These are phyloP conservation scores for Aspergillus steynii DNA, from an alignment of 495 filamentous ascomycete species.

Conservation along the genomic window DNA sequence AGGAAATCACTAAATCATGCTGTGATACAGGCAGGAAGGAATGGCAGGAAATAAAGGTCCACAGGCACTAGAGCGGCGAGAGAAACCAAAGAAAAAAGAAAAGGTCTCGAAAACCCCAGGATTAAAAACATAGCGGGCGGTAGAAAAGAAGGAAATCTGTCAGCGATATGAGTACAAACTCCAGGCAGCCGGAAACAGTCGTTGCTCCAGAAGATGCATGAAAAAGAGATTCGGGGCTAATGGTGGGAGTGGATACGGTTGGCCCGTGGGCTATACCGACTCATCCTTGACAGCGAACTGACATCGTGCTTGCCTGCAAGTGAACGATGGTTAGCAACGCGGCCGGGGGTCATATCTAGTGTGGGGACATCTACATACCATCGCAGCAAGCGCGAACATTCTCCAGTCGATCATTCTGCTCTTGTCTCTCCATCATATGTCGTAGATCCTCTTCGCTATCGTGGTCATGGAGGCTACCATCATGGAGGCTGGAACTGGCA, in stretches of 20 bases:
- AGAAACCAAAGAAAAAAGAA: slow-evolving; percentile 1
- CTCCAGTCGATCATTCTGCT: slow-evolving; percentile 78
- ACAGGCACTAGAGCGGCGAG: slow-evolving; percentile 14
- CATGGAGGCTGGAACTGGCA: slow-evolving; percentile 57
- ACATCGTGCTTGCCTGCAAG: slow-evolving; percentile 64
- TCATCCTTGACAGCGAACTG: slow-evolving; percentile 47
- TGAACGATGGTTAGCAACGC: background rate
- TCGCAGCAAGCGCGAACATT: slow-evolving; percentile 98
- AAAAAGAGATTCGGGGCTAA: background rate
- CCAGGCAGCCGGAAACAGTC: no score
- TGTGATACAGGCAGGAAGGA: slow-evolving; percentile 16
- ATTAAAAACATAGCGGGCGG: slow-evolving; percentile 15
- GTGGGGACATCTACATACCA: slow-evolving; percentile 50
- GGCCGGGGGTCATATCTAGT: slow-evolving; percentile 17
- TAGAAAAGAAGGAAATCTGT: background rate
- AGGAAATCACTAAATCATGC: slow-evolving; percentile 17
- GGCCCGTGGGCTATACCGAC: slow-evolving; percentile 43
- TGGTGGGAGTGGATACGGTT: slow-evolving; percentile 45
- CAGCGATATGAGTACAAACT: no score
- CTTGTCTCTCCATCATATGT: slow-evolving; percentile 71
- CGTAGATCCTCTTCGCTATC: slow-evolving; percentile 81
- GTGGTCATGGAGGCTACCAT: slow-evolving; percentile 63
- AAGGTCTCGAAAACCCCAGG: background rate
- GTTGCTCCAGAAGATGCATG: background rate
- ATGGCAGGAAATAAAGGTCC: slow-evolving; percentile 19